Evolutionary conservation across 345 rosid species (phyloP).

Genomic region (Syzygium oleosum): DNA sequence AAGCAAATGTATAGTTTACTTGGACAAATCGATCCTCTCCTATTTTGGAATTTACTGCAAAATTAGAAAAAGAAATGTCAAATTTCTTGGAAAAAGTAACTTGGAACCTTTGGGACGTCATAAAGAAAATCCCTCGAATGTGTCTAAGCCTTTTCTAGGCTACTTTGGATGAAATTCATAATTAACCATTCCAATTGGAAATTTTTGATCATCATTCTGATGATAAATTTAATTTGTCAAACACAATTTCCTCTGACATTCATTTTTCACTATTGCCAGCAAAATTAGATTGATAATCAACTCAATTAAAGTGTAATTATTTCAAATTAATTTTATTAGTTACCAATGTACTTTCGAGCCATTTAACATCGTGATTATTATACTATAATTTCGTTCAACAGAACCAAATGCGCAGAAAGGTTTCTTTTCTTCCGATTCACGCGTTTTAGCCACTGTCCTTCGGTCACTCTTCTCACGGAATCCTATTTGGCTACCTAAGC

Average conservation of each 20-base stretch:
- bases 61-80: not conserved
- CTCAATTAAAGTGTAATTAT: not conserved
- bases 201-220: not conserved
- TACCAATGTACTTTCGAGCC: not conserved
- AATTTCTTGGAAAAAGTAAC: not conserved
- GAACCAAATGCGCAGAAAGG: not conserved
- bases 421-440: not conserved
- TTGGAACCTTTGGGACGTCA: not conserved
- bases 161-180: not conserved
- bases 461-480: not conserved
- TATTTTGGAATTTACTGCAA: not conserved
- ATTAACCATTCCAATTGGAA: not conserved
- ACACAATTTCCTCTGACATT: not conserved
- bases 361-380: not conserved
- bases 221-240: not conserved
- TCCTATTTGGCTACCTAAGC: not conserved
- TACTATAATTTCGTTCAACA: not conserved
- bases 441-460: not conserved
- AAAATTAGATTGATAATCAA: not conserved
- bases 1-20: not conserved
- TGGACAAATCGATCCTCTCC: not conserved
- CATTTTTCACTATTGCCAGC: not conserved
- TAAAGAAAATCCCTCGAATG: not conserved
- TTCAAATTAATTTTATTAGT: not conserved
- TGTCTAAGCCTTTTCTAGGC: not conserved